These are phyloP conservation scores for Xylaria sp. DNA, from an alignment of 2,329 filamentous ascomycete genomes.

Conservation along the genomic window DNA sequence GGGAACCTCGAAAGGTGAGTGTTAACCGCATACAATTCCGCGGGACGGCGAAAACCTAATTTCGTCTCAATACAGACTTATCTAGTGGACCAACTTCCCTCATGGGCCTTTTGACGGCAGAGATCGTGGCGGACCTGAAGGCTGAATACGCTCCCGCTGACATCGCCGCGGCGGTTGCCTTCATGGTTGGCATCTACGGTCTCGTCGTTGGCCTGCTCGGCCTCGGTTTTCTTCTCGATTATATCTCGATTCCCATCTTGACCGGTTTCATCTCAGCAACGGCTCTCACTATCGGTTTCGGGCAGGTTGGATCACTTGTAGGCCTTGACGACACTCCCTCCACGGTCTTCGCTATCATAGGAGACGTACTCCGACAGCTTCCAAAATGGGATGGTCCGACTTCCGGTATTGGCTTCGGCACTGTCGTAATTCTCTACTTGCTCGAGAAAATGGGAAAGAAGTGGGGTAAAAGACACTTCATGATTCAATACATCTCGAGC, in stretches of 20 bases:
- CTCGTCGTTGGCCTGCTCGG: constrained; percentile 70
- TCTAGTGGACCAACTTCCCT: constrained; percentile 73
- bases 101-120: constrained; percentile 70
- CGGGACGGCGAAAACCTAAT: constrained; percentile 49
- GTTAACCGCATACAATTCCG: not conserved
- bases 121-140: constrained; percentile 66
- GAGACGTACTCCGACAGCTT: constrained; percentile 67
- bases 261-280: constrained; percentile 74
- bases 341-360: constrained; percentile 67
- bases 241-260: constrained; percentile 72
- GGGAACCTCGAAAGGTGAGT: constrained; percentile 69
- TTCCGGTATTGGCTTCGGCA: constrained; percentile 68
- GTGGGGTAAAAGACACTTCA: constrained; percentile 68
- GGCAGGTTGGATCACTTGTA: constrained; percentile 71
- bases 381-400: constrained; percentile 68
- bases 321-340: constrained; percentile 63
- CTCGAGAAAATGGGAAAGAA: constrained; percentile 68
- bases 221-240: constrained; percentile 73
- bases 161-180: constrained; percentile 70
- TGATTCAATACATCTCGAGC: constrained; percentile 68
- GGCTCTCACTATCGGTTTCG: constrained; percentile 72
- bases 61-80: constrained; percentile 57
- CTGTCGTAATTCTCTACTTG: constrained; percentile 65
- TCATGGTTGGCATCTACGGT: constrained; percentile 71
- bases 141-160: constrained; percentile 64